Evolutionary conservation across 805 yeast genomes (phyloP).

Genomic region (Yarrowia alimentaria): DNA sequence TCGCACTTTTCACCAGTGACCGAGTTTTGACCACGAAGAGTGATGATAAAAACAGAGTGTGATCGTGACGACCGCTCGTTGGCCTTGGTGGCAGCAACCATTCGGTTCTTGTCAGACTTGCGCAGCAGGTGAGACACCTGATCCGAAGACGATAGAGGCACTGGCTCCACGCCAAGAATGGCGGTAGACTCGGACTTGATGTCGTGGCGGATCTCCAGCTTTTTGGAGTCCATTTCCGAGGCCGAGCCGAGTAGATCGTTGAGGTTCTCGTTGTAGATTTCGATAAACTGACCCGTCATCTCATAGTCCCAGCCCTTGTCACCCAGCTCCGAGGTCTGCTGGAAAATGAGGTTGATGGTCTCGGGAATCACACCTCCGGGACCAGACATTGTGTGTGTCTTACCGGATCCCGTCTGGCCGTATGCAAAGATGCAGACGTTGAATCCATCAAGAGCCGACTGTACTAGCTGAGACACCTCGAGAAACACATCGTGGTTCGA

Average conservation of each 20-base stretch:
- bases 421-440: constrained; percentile 94
- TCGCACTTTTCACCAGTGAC: constrained; percentile 48
- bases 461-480: constrained; percentile 82
- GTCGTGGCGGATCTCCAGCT: constrained; percentile 74
- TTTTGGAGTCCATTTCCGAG: constrained; percentile 35
- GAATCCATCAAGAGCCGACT: constrained; percentile 81
- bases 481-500: constrained; percentile 68
- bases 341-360: constrained; percentile 69
- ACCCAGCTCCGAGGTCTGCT: constrained; percentile 49
- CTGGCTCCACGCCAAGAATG: constrained; percentile 57
- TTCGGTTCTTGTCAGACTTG: constrained; percentile 59
- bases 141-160: constrained; percentile 47
- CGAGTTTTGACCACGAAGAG: constrained; percentile 54
- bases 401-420: constrained; percentile 97
- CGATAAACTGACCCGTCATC: constrained; percentile 74
- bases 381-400: constrained; percentile 81
- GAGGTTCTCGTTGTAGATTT: constrained; percentile 82
- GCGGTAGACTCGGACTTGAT: constrained; percentile 51
- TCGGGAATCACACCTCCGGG: constrained; percentile 78
- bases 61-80: constrained; percentile 89
- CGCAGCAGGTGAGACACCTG: constrained; percentile 53
- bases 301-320: constrained; percentile 62
- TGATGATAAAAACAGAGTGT: constrained; percentile 74
- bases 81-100: constrained; percentile 77
- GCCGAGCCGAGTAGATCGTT: constrained; percentile 52